Evolutionary conservation across 2,329 filamentous ascomycete species (phyloP), one percentile per base, ranked within the genome.

Genomic region (Passalora sequoiae): DNA sequence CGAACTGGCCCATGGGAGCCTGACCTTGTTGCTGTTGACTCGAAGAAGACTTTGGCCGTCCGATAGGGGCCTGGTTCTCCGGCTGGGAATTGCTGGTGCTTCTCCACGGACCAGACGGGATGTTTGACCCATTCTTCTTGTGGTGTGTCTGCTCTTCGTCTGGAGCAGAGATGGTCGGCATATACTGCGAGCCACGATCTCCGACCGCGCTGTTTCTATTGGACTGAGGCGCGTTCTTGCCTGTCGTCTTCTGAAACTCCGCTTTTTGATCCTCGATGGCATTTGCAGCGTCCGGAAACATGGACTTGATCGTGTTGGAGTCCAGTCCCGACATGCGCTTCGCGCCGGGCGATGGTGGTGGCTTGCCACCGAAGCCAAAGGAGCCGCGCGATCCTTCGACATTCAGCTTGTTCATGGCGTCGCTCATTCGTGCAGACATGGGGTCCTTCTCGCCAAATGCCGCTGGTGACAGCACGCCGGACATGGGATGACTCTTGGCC

Each of bases 231-330:
- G 84, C 83, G 53, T 89, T 88, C 24, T 27, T 21, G 47, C 91
- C 92, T 3, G 89, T 95, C 64, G 94, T 86, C 66, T 96, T 89
- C 13, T 89, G 94, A 63, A 94, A 97, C 65, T 96, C 94, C 46
- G 89, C 91, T 72, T 96, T 96, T 68, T 98, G 91, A 49, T 92
- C 94, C 19, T 91, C 91, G 65, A 98, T 97, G n/a, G 92, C 92
- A 30, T 91, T 91, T 10, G 92, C 92, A 32, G 92, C 92, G 71
- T 98, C 92, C 5, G 92, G 92, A 66, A 98, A 98, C 92, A 98
- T 97, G 59, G 88, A 89, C 68, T 95, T 95, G 68, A 98, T 96
- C 17, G 88, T 94, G 22, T 84, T 88, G 4, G 87, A 77, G 63
- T 97, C 91, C 44, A 98, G 80, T n/a, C 85, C 89, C 33, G 92